A percentile compares a stretch with the other conserved stretches of the same genome.
Conservation (phyloP, 78 protist species). For the Dictyostelium brefeldianum region DNA sequence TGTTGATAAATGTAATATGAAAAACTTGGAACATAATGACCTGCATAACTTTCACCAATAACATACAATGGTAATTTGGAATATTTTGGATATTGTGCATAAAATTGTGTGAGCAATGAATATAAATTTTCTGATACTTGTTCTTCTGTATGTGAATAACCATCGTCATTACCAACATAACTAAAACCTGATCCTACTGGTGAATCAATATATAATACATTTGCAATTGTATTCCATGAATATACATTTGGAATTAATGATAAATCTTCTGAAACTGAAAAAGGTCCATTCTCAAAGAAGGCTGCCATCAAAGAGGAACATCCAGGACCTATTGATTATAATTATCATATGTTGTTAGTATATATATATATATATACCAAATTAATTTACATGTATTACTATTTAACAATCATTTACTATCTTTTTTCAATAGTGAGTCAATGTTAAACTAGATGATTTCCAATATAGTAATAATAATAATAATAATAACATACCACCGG, state of each 20-base stretch:
- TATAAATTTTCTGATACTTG: conserved; percentile 67
- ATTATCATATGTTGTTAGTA: too few species aligned
- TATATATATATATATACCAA: too few species aligned
- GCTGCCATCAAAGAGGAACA: background rate
- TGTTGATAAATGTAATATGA: conserved; percentile 42
- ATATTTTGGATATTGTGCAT: conserved; percentile 20
- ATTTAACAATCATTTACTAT: too few species aligned
- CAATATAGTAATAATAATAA: too few species aligned
- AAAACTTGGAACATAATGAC: conserved; percentile 89
- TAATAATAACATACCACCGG: conserved; percentile 71
- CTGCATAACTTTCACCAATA: conserved; percentile 34
- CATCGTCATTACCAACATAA: background rate
- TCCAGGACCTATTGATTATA: conserved; percentile 21
- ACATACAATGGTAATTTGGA: conserved; percentile 40
- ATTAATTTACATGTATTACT: too few species aligned
- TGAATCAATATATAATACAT: conserved; percentile 63
- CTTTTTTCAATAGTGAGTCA: too few species aligned
- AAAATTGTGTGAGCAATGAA: conserved; percentile 46
- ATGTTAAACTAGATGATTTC: too few species aligned
- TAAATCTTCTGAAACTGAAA: conserved; percentile 30
- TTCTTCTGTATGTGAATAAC: conserved; percentile 38
- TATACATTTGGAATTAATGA: conserved; percentile 51
- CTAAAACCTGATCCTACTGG: conserved; percentile 91
- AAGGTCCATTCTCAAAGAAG: conserved; percentile 90
- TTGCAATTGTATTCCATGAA: conserved; percentile 66